Base-by-base conservation (phyloP, 306 rosid genomes). In the Gastrolobium bilobum region DNA sequence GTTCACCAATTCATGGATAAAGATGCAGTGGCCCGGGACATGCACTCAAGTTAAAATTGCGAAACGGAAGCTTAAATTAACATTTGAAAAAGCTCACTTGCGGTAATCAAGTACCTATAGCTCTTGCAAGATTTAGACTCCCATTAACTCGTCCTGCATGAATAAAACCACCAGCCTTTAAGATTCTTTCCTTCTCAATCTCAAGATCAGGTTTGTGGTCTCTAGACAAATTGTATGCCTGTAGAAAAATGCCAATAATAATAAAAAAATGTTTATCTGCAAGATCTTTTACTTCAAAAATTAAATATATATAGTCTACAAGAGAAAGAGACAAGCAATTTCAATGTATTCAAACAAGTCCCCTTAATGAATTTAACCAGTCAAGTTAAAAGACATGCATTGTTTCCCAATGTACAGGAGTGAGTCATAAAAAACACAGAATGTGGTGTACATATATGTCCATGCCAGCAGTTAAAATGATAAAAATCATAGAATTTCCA, bases 71-170 rank as follows among this genome's bases (percentile, higher is more conserved):
- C 31, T 57, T 33, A 4, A 50, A 47, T 47, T 30, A 37, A 66
- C 37, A 60, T 67, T 33, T 20, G 72, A 31, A 46, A 69, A 56
- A 70, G 40, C 42, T 46, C 46, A 11, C 35, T 35, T 10, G 53
- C 40, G 38, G 51, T 64, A 47, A 80, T 33, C 37, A 67, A 50
- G 64, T 80, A 90, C 97, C 98, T 82, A 94, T 92, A 72, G 98
- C 98, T 82, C 98, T 89, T 70, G 98, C 94, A 60, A 94, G 98
- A 82, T 92, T 94, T 83, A 94, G 88, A 87, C 90, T 92, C 83
- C 98, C 98, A 88, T 94, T 94, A 79, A 94, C 91, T 70, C 98
- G 87, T 77, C 98, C 97, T 5, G 96, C 96, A 10, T 94, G 96
- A 76, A 94, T 90, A 81, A 94, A 94, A 66, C 98, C 98, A 72